These are phyloP conservation scores for Amanita fuliginea DNA, from an alignment of 768 basidiomycete species.

Conservation along the genomic window DNA sequence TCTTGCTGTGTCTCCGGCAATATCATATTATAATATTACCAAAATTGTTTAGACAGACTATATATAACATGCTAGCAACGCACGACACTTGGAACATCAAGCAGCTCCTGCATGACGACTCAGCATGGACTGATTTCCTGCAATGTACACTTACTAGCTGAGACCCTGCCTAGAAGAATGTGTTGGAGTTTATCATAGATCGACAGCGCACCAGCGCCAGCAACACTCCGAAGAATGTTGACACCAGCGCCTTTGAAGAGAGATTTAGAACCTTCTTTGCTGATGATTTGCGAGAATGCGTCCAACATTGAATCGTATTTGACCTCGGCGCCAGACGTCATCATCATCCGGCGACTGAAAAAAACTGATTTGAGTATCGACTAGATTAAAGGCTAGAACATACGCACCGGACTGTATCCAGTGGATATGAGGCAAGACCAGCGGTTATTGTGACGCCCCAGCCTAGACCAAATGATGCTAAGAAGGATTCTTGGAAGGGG, in stretches of 20 bases:
- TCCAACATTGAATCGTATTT: slow-evolving; percentile 85
- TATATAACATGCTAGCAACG: no score
- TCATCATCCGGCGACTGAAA: slow-evolving; percentile 84
- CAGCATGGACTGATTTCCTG: not conserved
- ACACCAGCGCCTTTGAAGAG: slow-evolving; percentile 86
- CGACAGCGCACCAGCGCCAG: slow-evolving; percentile 79
- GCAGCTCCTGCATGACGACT: not conserved
- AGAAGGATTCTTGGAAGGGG: slow-evolving; percentile 66
- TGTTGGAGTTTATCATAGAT: slow-evolving; percentile 58
- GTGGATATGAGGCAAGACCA: slow-evolving; percentile 69
- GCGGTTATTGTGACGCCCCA: slow-evolving; percentile 84
- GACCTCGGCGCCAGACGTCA: slow-evolving; percentile 67
- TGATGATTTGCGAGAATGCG: slow-evolving; percentile 60
- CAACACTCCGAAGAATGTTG: slow-evolving; percentile 70
- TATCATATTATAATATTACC: slow-evolving; percentile 24
- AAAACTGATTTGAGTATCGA: slow-evolving; percentile 6
- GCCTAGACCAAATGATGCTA: slow-evolving; percentile 73
- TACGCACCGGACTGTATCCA: slow-evolving; percentile 53
- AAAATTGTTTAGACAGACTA: not conserved
- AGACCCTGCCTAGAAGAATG: slow-evolving; percentile 3
- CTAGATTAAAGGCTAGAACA: not conserved
- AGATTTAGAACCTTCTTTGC: slow-evolving; percentile 68
- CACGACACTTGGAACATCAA: no score
- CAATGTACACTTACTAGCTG: not conserved
- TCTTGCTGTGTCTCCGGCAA: slow-evolving; percentile 52